Evolutionary conservation across 1,284 basidiomycete species (phyloP).

Genomic region (Cryptococcus sp.): DNA sequence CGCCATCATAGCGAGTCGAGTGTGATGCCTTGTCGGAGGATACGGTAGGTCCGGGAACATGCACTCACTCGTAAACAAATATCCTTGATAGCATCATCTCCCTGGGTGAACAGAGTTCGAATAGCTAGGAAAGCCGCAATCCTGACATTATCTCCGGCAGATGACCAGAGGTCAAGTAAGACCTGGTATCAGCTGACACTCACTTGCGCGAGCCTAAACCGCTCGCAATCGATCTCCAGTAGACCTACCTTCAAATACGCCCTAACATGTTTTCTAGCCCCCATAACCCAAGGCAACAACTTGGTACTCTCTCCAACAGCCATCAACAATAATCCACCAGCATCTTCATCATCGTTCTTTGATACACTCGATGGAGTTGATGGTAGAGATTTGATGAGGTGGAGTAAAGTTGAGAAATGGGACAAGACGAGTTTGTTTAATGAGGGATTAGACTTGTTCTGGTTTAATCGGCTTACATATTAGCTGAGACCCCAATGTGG

Average conservation of each 20-base stretch:
- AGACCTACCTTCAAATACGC: slow-evolving; percentile 70
- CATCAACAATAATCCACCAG: slow-evolving; percentile 56
- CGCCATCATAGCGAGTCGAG: neutral
- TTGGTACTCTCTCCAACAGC: slow-evolving; percentile 78
- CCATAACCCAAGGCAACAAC: slow-evolving; percentile 77
- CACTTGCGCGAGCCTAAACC: neutral
- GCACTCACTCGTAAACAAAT: slow-evolving; percentile 72
- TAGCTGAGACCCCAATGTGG: too few relatives aligned
- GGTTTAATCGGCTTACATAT: too few relatives aligned
- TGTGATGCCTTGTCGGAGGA: too few relatives aligned
- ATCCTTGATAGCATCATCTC: slow-evolving; percentile 79
- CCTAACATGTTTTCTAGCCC: slow-evolving; percentile 76
- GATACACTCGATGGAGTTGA: slow-evolving; percentile 44
- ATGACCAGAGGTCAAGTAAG: slow-evolving; percentile 77
- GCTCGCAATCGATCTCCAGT: neutral
- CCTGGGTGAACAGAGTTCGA: slow-evolving; percentile 70
- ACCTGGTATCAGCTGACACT: slow-evolving; percentile 52
- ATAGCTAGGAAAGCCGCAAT: slow-evolving; percentile 87
- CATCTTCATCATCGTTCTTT: slow-evolving; percentile 33
- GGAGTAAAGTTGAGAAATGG: slow-evolving; percentile 78
- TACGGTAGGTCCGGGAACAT: too few relatives aligned
- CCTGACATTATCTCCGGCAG: slow-evolving; percentile 73
- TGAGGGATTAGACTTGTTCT: slow-evolving; percentile 59
- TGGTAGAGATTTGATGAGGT: slow-evolving; percentile 74
- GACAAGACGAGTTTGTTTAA: slow-evolving; percentile 87